Percentiles rank a stretch among this genome's conserved stretches.
These are phyloP conservation scores for Fusarium sp. DNA, from an alignment of 2,329 filamentous ascomycete species.

Conservation along the genomic window DNA sequence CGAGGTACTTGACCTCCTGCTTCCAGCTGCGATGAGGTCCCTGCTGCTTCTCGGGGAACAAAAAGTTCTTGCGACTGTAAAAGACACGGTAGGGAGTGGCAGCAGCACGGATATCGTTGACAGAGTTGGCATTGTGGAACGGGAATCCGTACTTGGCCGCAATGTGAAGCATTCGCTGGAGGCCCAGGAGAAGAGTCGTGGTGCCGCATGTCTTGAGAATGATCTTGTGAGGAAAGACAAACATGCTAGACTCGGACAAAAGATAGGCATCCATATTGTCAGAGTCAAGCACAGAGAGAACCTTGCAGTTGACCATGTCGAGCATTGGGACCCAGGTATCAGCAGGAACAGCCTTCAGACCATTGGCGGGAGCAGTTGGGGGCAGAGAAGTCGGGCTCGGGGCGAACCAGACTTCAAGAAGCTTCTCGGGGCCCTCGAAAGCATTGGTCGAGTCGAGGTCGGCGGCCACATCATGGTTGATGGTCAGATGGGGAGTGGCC, in stretches of 20 bases:
- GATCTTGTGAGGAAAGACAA: slow-evolving; percentile 99
- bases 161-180: slow-evolving; percentile 92
- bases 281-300: slow-evolving; percentile 92
- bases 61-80: slow-evolving; percentile 98
- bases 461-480: slow-evolving; percentile 93
- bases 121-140: slow-evolving; percentile 75
- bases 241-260: slow-evolving; percentile 99
- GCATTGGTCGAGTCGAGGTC: slow-evolving; percentile 96
- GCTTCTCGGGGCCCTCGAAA: slow-evolving; percentile 98
- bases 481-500: slow-evolving; percentile 90
- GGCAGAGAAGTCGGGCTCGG: slow-evolving; percentile 81
- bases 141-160: slow-evolving; percentile 91
- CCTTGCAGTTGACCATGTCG: slow-evolving; percentile 98
- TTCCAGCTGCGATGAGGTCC: slow-evolving; percentile 98
- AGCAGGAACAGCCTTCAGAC: slow-evolving; percentile 85
- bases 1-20: slow-evolving; percentile 92
- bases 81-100: slow-evolving; percentile 96
- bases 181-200: slow-evolving; percentile 89
- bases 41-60: slow-evolving; percentile 93
- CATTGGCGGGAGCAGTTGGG: slow-evolving; percentile 75
- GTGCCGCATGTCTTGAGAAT: slow-evolving; percentile 99
- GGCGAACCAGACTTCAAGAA: slow-evolving; percentile 98
- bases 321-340: slow-evolving; percentile 97
- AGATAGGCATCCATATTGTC: slow-evolving; percentile 97
- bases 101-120: slow-evolving; percentile 76